phyloP scores from a whole-genome alignment of 2,329 filamentous ascomycete genomes.

The Fusarium succisae region DNA sequence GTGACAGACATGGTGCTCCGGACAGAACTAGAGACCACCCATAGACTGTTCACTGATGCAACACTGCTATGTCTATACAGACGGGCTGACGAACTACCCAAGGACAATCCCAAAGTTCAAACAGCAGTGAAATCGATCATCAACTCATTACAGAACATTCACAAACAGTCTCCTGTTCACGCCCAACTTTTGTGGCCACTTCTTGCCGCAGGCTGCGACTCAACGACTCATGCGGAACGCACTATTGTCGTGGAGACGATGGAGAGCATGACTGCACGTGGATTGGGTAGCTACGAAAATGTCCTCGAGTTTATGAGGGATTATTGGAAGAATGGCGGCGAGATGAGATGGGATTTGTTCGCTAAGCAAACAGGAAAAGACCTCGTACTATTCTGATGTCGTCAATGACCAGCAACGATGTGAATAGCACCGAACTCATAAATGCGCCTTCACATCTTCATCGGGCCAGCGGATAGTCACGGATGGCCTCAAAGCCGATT shows the following conservation, averaged over 20 bases:
- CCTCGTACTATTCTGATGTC: conserved; percentile 2
- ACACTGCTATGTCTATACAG: conserved; percentile 2
- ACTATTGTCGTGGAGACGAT: background rate
- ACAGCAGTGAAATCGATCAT: background rate
- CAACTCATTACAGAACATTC: background rate
- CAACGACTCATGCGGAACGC: background rate
- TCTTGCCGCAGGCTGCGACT: conserved; percentile 7
- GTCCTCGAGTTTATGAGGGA: conserved; percentile 11
- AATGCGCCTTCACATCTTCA: background rate
- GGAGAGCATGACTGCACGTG: background rate
- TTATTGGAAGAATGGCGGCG: conserved; percentile 2
- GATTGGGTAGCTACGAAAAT: background rate
- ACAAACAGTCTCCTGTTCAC: background rate
- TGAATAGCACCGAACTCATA: background rate
- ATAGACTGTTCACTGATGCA: background rate
- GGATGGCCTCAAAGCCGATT: background rate
- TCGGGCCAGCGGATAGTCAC: background rate
- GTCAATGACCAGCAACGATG: background rate
- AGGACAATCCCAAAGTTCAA: background rate
- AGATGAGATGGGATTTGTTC: conserved; percentile 12
- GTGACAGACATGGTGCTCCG: background rate
- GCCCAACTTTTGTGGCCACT: conserved; percentile 7
- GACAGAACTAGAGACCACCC: background rate
- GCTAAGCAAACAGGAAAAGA: conserved; percentile 8
- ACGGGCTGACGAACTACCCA: background rate